Percentiles rank a stretch among this genome's conserved stretches.
These are phyloP conservation scores for Phytophthora tentaculata DNA, from an alignment of 352 stramenopile species.

Conservation along the genomic window DNA sequence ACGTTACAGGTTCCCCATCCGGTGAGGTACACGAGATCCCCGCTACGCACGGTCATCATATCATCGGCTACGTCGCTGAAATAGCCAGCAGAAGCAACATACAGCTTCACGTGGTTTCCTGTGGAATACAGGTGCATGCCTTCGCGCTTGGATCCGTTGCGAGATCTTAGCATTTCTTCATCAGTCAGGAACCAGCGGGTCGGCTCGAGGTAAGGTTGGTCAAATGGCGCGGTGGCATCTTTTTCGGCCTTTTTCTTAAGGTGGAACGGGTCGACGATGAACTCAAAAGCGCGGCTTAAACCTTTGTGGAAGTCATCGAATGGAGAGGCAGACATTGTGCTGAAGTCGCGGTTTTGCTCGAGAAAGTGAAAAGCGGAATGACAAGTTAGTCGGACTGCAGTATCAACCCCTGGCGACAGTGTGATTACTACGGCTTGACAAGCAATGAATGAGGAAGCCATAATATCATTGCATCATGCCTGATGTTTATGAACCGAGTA, in stretches of 20 bases:
- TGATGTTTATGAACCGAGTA: neutral
- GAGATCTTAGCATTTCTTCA: constrained; percentile 56
- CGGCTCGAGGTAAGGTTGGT: constrained; percentile 55
- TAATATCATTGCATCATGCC: neutral
- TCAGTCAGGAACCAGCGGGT: constrained; percentile 63
- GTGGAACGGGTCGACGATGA: constrained; percentile 40
- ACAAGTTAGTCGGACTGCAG: too few relatives aligned
- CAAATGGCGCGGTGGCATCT: constrained; percentile 28
- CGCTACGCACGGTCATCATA: constrained; percentile 25
- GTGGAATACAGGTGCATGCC: constrained; percentile 46
- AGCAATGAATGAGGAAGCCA: constrained; percentile 1
- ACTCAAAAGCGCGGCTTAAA: constrained; percentile 35
- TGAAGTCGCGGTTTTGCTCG: constrained; percentile 1
- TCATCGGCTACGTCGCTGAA: constrained; percentile 58
- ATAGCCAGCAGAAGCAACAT: constrained; percentile 48
- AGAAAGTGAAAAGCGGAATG: constrained; percentile 14
- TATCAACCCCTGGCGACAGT: neutral
- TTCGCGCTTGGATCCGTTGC: constrained; percentile 42
- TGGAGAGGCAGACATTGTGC: constrained; percentile 19
- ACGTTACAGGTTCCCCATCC: constrained; percentile 70
- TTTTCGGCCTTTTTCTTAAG: constrained; percentile 27
- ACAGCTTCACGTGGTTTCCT: constrained; percentile 57
- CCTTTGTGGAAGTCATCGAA: constrained; percentile 20
- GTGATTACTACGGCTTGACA: neutral
- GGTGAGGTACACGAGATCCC: constrained; percentile 51